Conservation (phyloP, 2,329 filamentous ascomycete species). For the Aureobasidium sp. region DNA sequence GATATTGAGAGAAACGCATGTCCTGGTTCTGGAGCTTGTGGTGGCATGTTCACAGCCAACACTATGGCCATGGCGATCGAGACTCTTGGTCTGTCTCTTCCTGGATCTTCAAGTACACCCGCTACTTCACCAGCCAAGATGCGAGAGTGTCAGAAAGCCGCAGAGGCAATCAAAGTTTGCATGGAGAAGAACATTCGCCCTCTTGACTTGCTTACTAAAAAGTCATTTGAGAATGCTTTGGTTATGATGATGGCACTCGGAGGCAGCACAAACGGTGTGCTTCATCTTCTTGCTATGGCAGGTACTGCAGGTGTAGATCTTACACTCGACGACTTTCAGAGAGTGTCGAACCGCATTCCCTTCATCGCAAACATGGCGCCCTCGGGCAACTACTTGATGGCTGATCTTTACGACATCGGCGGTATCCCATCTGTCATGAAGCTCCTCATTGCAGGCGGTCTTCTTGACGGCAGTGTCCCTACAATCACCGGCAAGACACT, state of each 20-base stretch:
- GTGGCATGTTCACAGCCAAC: slow-evolving; percentile 92
- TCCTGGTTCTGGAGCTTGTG: slow-evolving; percentile 71
- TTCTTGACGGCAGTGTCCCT: slow-evolving; percentile 69
- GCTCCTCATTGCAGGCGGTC: slow-evolving; percentile 65
- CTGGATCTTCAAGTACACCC: slow-evolving; percentile 77
- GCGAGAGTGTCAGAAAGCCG: slow-evolving; percentile 76
- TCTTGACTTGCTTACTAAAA: slow-evolving; percentile 69
- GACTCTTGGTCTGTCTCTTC: slow-evolving; percentile 75
- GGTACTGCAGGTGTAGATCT: slow-evolving; percentile 72
- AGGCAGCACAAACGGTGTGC: slow-evolving; percentile 79
- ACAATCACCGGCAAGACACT: slow-evolving; percentile 82
- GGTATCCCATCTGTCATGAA: slow-evolving; percentile 83
- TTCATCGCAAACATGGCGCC: slow-evolving; percentile 83
- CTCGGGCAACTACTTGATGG: slow-evolving; percentile 77
- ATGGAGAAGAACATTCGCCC: slow-evolving; percentile 80
- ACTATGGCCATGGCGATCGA: slow-evolving; percentile 90
- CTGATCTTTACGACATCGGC: slow-evolving; percentile 77
- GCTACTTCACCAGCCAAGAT: slow-evolving; percentile 75
- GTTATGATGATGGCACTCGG: slow-evolving; percentile 90
- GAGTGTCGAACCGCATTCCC: slow-evolving; percentile 73
- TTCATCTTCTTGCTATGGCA: slow-evolving; percentile 88
- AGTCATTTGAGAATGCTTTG: slow-evolving; percentile 79
- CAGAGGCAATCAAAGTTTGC: slow-evolving; percentile 67
- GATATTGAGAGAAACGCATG: slow-evolving; percentile 78
- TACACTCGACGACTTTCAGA: slow-evolving; percentile 74